A percentile compares a stretch with the other conserved stretches of the same genome.
Conservation (phyloP, 352 stramenopile species). For the Phytophthora podocarpi region DNA sequence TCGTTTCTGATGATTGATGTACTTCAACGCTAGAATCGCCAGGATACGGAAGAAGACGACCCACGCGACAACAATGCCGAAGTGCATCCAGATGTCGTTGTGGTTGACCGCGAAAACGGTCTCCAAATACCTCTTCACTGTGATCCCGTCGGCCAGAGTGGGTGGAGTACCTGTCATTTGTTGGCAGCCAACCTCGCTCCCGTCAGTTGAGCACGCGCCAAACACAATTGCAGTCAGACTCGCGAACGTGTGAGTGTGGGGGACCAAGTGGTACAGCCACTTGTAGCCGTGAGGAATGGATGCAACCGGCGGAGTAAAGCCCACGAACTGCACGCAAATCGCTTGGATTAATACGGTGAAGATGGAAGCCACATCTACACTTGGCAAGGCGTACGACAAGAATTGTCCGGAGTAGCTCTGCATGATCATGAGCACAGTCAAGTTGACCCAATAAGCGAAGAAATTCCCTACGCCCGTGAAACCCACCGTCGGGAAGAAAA, state of each 20-base stretch:
- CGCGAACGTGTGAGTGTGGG: conserved; percentile 32
- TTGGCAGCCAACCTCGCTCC: conserved; percentile 20
- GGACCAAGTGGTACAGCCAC: conserved; percentile 38
- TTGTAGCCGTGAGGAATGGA: conserved; percentile 31
- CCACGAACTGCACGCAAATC: too few species aligned
- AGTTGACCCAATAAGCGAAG: conserved; percentile 50
- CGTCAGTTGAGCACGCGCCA: conserved; percentile 13
- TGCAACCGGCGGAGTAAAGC: conserved; percentile 35
- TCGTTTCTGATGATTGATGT: too few species aligned
- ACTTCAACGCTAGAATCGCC: too few species aligned
- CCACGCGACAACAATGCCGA: conserved; percentile 21
- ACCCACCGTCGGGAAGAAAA: conserved; percentile 15
- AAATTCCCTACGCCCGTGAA: conserved; percentile 18
- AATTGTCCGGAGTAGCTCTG: conserved; percentile 54
- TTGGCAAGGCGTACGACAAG: conserved; percentile 43
- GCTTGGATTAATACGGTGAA: too few species aligned
- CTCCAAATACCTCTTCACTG: conserved; percentile 43
- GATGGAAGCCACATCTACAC: conserved; percentile 36
- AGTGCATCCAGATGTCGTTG: conserved; percentile 27
- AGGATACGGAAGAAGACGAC: too few species aligned
- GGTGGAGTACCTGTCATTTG: conserved; percentile 22
- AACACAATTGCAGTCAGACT: conserved; percentile 40
- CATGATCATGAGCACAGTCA: conserved; percentile 44
- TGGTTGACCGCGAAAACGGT: conserved; percentile 34
- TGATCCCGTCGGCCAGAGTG: conserved; percentile 21